Evolutionary conservation across 2,329 filamentous ascomycete genomes (phyloP).

Genomic region (Lithohypha guttulata): DNA sequence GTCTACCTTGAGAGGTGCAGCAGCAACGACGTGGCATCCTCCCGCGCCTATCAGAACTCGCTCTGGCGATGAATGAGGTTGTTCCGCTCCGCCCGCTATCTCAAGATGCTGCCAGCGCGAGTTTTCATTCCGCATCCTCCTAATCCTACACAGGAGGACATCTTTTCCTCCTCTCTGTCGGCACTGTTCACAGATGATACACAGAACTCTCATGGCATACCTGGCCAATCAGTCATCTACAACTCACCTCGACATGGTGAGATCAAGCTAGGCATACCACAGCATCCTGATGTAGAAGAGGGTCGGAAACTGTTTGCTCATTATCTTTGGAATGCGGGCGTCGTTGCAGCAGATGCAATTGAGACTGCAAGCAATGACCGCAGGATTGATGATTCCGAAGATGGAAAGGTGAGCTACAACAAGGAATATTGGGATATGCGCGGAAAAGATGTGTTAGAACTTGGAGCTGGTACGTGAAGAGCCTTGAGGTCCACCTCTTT

Average conservation of each 20-base stretch:
- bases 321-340: slow-evolving; percentile 47
- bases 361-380: slow-evolving; percentile 25
- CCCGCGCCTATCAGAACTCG: slow-evolving; percentile 3
- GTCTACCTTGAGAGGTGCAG: not conserved
- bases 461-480: slow-evolving; percentile 47
- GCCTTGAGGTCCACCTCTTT: not conserved
- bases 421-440: slow-evolving; percentile 32
- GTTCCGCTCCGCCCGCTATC: not conserved
- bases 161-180: slow-evolving; percentile 44
- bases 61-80: not conserved
- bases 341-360: slow-evolving; percentile 34
- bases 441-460: slow-evolving; percentile 44
- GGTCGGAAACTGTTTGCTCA: slow-evolving; percentile 46
- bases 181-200: slow-evolving; percentile 47
- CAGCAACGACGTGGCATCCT: not conserved
- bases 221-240: slow-evolving; percentile 42
- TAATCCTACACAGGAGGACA: slow-evolving; percentile 36
- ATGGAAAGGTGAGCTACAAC: slow-evolving; percentile 12
- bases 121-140: slow-evolving; percentile 11
- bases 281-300: slow-evolving; percentile 38
- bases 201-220: slow-evolving; percentile 44
- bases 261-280: slow-evolving; percentile 32
- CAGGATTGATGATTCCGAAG: slow-evolving; percentile 10
- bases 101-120: slow-evolving; percentile 11
- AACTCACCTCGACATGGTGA: slow-evolving; percentile 31